Evolutionary conservation across 805 yeast genomes (phyloP).

Genomic region (Candida insectorum): DNA sequence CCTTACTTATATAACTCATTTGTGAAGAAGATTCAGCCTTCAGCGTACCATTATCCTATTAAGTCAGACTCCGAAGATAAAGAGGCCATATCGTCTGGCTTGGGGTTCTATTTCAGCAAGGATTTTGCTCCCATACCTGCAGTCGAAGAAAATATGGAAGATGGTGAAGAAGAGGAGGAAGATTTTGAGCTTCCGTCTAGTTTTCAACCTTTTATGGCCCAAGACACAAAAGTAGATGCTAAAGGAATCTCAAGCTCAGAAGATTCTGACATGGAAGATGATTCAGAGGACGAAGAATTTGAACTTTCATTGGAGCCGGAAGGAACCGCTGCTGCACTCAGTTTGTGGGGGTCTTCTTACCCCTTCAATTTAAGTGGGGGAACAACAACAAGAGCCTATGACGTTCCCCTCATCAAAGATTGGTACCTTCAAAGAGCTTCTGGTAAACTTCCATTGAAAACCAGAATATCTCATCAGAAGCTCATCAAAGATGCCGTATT

Average conservation of each 20-base stretch:
- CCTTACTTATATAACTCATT: constrained; percentile 81
- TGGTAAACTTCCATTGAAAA: constrained; percentile 64
- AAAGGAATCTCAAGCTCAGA: constrained; percentile 6
- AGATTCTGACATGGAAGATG: constrained; percentile 4
- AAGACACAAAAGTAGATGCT: background rate
- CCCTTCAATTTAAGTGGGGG: constrained; percentile 84
- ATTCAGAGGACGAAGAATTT: constrained; percentile 26
- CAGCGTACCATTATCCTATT: constrained; percentile 64
- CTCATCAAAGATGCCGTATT: constrained; percentile 72
- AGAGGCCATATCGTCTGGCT: constrained; percentile 27
- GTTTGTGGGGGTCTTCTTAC: constrained; percentile 74
- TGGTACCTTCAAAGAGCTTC: constrained; percentile 78
- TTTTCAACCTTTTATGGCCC: constrained; percentile 50
- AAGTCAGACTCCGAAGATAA: constrained; percentile 45
- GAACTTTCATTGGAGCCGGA: constrained; percentile 37
- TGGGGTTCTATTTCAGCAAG: constrained; percentile 13
- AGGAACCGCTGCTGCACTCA: constrained; percentile 51
- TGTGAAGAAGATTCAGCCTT: constrained; percentile 59
- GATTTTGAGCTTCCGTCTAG: constrained; percentile 26
- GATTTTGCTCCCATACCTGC: constrained; percentile 52
- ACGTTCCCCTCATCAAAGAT: constrained; percentile 75
- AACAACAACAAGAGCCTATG: constrained; percentile 75
- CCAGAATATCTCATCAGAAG: constrained; percentile 84
- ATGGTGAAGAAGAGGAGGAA: constrained; percentile 16
- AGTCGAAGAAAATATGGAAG: constrained; percentile 9